A percentile compares a stretch with the other conserved stretches of the same genome.
phyloP scores from a whole-genome alignment of 495 filamentous ascomycete species.

The Neurospora sp. region DNA sequence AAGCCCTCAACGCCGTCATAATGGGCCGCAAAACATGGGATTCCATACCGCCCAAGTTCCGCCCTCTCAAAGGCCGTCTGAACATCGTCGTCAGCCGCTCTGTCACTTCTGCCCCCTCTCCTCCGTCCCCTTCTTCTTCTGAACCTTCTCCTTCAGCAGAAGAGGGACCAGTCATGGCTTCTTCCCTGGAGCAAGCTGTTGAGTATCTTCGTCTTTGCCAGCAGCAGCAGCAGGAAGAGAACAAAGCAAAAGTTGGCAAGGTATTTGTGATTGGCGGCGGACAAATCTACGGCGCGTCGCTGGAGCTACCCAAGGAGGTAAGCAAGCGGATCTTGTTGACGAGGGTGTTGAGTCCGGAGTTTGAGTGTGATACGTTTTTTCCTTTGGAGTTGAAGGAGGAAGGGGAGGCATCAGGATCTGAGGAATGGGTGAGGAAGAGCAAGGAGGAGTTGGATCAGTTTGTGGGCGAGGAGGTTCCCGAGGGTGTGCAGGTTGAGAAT shows the following conservation, averaged over 20 bases:
- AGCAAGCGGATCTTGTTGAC: slow-evolving; percentile 53
- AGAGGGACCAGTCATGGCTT: slow-evolving; percentile 19
- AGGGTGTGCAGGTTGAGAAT: slow-evolving; percentile 42
- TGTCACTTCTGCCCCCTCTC: neutral
- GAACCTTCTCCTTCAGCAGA: neutral
- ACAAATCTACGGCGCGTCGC: slow-evolving; percentile 67
- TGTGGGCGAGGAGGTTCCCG: slow-evolving; percentile 48
- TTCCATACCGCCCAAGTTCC: slow-evolving; percentile 61
- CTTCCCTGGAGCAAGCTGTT: slow-evolving; percentile 51
- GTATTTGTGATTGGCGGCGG: slow-evolving; percentile 86
- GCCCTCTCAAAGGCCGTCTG: slow-evolving; percentile 67
- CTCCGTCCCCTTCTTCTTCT: neutral
- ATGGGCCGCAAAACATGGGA: slow-evolving; percentile 98
- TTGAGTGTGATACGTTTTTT: slow-evolving; percentile 87
- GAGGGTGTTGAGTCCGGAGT: slow-evolving; percentile 45
- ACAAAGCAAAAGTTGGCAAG: slow-evolving; percentile 27
- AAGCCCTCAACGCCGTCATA: slow-evolving; percentile 65
- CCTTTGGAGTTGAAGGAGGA: slow-evolving; percentile 45
- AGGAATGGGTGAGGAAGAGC: slow-evolving; percentile 38
- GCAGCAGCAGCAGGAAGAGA: slow-evolving; percentile 15
- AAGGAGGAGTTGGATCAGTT: slow-evolving; percentile 44
- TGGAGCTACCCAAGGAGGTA: slow-evolving; percentile 33
- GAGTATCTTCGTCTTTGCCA: slow-evolving; percentile 14
- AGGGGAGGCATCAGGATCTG: slow-evolving; percentile 27
- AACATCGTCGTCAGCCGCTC: slow-evolving; percentile 68